phyloP scores from a whole-genome alignment of 1,139 yeast genomes.

The Debaryomycetaceae sp. region DNA sequence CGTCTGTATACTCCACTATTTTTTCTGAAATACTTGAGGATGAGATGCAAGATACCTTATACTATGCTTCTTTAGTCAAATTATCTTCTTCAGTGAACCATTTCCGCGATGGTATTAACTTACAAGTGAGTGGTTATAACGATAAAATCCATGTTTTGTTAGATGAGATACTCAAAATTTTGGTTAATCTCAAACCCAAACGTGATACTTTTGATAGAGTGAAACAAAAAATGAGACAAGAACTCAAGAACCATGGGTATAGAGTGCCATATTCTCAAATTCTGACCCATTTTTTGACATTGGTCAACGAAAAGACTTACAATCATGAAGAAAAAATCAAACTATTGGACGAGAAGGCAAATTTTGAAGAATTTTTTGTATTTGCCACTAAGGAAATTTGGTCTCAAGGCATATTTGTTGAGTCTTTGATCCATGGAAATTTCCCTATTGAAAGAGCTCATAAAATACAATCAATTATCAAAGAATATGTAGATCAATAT shows the following conservation, averaged over 20 bases:
- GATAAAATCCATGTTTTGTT: slow-evolving; percentile 70
- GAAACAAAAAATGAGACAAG: slow-evolving; percentile 61
- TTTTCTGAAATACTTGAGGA: slow-evolving; percentile 72
- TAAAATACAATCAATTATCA: slow-evolving; percentile 20
- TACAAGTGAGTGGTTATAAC: slow-evolving; percentile 75
- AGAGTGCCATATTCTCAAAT: slow-evolving; percentile 76
- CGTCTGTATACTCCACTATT: slow-evolving; percentile 57
- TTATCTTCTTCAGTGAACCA: slow-evolving; percentile 55
- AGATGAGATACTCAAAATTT: slow-evolving; percentile 53
- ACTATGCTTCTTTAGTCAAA: slow-evolving; percentile 84
- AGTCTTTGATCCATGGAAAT: slow-evolving; percentile 79
- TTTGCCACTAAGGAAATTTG: slow-evolving; percentile 42
- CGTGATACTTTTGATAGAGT: slow-evolving; percentile 61
- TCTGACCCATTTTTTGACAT: slow-evolving; percentile 55
- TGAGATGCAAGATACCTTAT: slow-evolving; percentile 69
- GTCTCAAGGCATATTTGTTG: slow-evolving; percentile 54
- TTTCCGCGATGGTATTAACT: slow-evolving; percentile 67
- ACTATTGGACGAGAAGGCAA: slow-evolving; percentile 41
- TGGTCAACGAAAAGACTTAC: slow-evolving; percentile 73
- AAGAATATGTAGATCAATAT: slow-evolving; percentile 16
- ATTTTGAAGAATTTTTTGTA: slow-evolving; percentile 46
- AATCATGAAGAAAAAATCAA: slow-evolving; percentile 57
- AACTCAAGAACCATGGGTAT: slow-evolving; percentile 67
- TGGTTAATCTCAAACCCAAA: slow-evolving; percentile 52
- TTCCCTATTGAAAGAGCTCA: slow-evolving; percentile 54